Base-by-base conservation (phyloP, 306 rosid species). In the Lablab purpureus region DNA sequence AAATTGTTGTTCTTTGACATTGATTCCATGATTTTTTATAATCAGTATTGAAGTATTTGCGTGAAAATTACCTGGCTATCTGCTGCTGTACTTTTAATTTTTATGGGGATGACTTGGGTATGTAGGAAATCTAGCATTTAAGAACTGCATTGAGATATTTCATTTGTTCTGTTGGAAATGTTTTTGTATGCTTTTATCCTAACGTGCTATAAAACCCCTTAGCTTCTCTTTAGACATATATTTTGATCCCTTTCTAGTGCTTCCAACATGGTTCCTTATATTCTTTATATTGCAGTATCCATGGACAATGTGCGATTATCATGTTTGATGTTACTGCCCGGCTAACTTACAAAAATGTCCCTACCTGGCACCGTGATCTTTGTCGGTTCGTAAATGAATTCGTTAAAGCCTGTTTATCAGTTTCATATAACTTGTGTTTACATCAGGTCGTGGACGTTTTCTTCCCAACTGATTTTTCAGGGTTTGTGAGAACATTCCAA, bases 361-460 rank as follows among this genome's bases (percentile, higher is more conserved):
- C 93, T 12, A 89, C 93, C 23, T 89, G 93, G 93, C 91, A 89
- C 40, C 76, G 91, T 22, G 93, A 89, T 80, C 93, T 89, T 70
- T 87, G 93, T 55, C 79, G 93, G 93, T 87, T 1, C 7, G 84
- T 81, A 18, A 7, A 22, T 41, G 7, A 58, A 58, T 12, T 23
- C 47, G 3, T 40, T 7, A 7, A 21, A 8, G 2, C 34, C 1
- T 41, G 1, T 58, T 13, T 64, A 10, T 10, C 46, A 51, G 11
- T 13, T 27, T 18, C 13, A 15, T 47, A 21, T 34, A 10, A 12
- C 11, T 34, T 34, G 4, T 79, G 30, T 34, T 65, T 37, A n/a
- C 69, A n/a, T 46, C 22, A 36, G 28, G 54, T 79, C 4, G n/a
- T 47, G 37, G 13, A 15, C 3, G 0, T 22, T 71, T 27, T 36